Base-by-base conservation (phyloP, 768 basidiomycete species). In the Boletus subcaerulescens region DNA sequence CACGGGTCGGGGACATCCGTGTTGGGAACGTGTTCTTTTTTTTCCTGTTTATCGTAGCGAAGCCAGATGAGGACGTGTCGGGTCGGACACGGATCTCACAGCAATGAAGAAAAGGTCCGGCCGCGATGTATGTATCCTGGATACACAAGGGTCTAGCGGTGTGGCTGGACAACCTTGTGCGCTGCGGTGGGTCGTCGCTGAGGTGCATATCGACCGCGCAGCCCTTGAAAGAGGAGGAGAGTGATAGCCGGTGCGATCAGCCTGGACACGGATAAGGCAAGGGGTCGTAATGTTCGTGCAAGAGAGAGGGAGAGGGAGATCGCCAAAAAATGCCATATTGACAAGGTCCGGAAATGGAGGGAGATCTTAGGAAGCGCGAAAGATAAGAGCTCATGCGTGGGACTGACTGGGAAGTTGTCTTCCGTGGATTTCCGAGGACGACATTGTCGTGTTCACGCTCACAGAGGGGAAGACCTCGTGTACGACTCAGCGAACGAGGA, bases 251-350 rank as follows among this genome's bases (percentile, higher is more conserved):
- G 44, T 8, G 31, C 31, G 62, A 64, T 60, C 58, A 60, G 38
- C 48, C 20, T 29, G 29, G 29, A 29, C 29, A 29, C 58, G 0
- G 33, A 63, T 44, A 63, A 53, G 58, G 61, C 24, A 62, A 48
- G 31, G 41, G 42, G 38, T 18, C 43, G 59, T 51, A 45, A 53
- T 57, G n/a, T 13, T 29, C 29, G 9, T 29, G 29, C 29, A 2
- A 29, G 29, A 29, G 29, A 8, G 2, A 2, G 29, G 6, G 26
- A 6, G 26, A 26, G 26, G 22, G 53, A 49, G 64, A 65, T 65
- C 64, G 58, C 63, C 64, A 55, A 55, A 57, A 48, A 44, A 29
- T 51, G 61, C 40, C 39, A 40, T 65, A 66, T 65, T 63, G 64
- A 57, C 48, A 51, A 40, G 52, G 52, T 45, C 54, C 63, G 56